phyloP scores from a whole-genome alignment of 208 protist genomes.

The Trichomonas vaginalis region DNA sequence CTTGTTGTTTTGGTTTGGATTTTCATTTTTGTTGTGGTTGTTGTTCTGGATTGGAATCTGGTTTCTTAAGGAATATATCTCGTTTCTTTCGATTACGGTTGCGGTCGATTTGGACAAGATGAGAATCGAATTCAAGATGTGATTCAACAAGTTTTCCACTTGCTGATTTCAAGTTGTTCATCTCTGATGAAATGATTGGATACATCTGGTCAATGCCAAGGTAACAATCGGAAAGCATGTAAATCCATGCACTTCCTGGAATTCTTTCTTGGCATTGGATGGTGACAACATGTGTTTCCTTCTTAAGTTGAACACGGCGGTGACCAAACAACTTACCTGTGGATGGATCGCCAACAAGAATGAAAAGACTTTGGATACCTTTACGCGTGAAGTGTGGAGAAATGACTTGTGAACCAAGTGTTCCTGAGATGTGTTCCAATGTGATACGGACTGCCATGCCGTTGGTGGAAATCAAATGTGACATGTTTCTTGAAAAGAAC shows the following conservation, averaged over 20 bases:
- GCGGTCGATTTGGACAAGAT: not conserved
- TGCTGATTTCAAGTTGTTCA: not conserved
- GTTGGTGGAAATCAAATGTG: not conserved
- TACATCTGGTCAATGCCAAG: constrained; percentile 4
- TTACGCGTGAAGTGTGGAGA: not conserved
- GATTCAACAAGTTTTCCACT: not conserved
- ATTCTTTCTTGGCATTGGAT: not conserved
- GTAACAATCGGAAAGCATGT: not conserved
- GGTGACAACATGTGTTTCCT: not conserved
- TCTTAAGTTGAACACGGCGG: not conserved
- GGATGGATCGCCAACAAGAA: not conserved
- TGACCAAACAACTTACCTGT: not conserved
- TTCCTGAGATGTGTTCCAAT: not conserved
- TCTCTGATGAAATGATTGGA: not conserved
- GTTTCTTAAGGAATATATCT: not conserved
- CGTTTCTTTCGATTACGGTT: not conserved
- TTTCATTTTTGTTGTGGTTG: too few relatives aligned
- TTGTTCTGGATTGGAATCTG: too few relatives aligned
- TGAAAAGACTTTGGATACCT: not conserved
- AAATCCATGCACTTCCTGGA: not conserved
- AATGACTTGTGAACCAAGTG: not conserved
- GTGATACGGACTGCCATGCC: not conserved
- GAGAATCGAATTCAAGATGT: not conserved
- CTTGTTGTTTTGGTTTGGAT: too few relatives aligned
- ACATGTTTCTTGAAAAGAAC: not conserved